Base-by-base conservation (phyloP, 371 early-diverging fungal genomes). In the Apophysomyces trapeziformis region DNA sequence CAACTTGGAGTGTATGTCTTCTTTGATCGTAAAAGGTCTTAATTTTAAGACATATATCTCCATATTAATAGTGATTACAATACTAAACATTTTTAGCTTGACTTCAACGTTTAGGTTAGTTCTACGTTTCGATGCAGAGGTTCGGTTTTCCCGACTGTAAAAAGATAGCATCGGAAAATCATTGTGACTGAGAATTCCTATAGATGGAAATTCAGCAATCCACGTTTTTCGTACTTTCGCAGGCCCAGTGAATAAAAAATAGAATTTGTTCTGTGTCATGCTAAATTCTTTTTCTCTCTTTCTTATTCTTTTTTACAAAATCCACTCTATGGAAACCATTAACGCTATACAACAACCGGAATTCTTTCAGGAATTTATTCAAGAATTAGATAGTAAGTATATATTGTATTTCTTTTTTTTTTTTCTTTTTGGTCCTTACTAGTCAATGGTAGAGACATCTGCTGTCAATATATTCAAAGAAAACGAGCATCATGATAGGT, bases 261-360 rank as follows among this genome's bases (percentile, higher is more conserved):
- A 21, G 54, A 50, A 50, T 50, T 50, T 41, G 2, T 16, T 50
- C 54, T 50, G 54, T 50, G 54, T 50, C 21, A 50, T 50, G 54
- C 54, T 50, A 21, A 50, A 50, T 50, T 50, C 54, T 50, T 21
- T 50, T 21, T 50, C 13, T 50, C 21, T 50, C 21, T 50, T 21
- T 50, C 21, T 50, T 21, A 2, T 21, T 50, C 21, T 18, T 4
- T 50, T 50, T 21, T 50, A 26, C 21, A 18, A 41, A 11, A 18
- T 26, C 9, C 21, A 7, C 21, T 18, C 54, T 50, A 50, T 50
- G 54, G 21, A 26, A 26, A 26, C 54, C 9, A 50, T 50, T 18
- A 16, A 16, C 11, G 16, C 47, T 47, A 13, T 47, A 21, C 21
- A 16, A 50, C 54, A 50, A 8, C 21, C 54, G 1, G 54, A 50